A percentile compares a stretch with the other conserved stretches of the same genome.
Conservation (phyloP, 192 early-diverging fungal species). For the Chytriomyces sp. region DNA sequence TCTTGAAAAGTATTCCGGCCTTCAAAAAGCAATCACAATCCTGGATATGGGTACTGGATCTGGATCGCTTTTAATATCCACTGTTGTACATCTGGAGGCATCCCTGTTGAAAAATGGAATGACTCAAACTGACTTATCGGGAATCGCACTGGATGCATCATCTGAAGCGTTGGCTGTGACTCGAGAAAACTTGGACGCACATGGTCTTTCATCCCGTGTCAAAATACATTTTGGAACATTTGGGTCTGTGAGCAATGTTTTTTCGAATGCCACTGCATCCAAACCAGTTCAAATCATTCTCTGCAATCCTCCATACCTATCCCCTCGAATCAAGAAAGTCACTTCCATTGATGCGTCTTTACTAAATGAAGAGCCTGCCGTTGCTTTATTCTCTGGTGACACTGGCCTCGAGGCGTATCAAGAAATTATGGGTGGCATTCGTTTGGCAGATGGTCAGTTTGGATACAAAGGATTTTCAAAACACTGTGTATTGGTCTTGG, state of each 20-base stretch:
- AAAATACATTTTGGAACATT: background rate
- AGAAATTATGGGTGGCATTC: slow-evolving; percentile 12
- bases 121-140: background rate
- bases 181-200: slow-evolving; percentile 5
- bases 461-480: background rate
- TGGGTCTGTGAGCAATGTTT: background rate
- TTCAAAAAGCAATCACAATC: background rate
- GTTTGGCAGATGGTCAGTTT: background rate
- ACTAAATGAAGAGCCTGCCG: slow-evolving; percentile 13
- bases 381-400: slow-evolving; percentile 7
- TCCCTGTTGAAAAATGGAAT: background rate
- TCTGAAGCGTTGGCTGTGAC: slow-evolving; percentile 5
- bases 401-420: slow-evolving; percentile 24
- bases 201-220: background rate
- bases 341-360: slow-evolving; percentile 9
- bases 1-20: background rate
- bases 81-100: slow-evolving; percentile 1
- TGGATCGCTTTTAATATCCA: slow-evolving; percentile 23
- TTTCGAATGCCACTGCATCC: background rate
- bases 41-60: slow-evolving; percentile 34
- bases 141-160: slow-evolving; percentile 26
- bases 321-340: background rate
- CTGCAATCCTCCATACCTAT: slow-evolving; percentile 21
- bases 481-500: slow-evolving; percentile 9
- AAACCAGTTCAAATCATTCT: slow-evolving; percentile 3